Evolutionary conservation across 1,139 yeast species (phyloP).

Genomic region (Hansenula sp.): DNA sequence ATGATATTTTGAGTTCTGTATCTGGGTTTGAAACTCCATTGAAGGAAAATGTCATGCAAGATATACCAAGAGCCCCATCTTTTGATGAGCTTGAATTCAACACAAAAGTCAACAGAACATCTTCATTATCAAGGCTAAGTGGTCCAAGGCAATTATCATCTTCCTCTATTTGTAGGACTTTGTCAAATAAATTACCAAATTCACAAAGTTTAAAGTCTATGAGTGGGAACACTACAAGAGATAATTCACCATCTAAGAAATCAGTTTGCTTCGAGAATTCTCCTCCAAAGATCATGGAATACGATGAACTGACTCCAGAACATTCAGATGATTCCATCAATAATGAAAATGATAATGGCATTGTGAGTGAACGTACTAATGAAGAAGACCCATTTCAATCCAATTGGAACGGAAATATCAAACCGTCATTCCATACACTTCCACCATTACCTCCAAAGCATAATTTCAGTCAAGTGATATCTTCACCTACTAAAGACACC

Average conservation of each 20-base stretch:
- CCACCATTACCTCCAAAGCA: slow-evolving; percentile 25
- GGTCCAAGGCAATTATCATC: slow-evolving; percentile 24
- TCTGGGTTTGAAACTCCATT: neutral
- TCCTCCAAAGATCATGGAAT: slow-evolving; percentile 35
- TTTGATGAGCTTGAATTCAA: slow-evolving; percentile 24
- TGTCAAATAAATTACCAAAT: slow-evolving; percentile 14
- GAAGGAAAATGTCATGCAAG: slow-evolving; percentile 19
- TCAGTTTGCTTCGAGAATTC: slow-evolving; percentile 31
- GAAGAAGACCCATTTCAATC: slow-evolving; percentile 19
- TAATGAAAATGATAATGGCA: slow-evolving; percentile 15
- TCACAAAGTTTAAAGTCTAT: slow-evolving; percentile 12
- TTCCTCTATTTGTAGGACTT: slow-evolving; percentile 16
- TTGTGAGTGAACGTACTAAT: too few species aligned
- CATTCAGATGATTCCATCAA: slow-evolving; percentile 26
- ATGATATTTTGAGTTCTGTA: slow-evolving; percentile 1
- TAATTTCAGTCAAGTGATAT: slow-evolving; percentile 14
- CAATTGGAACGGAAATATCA: slow-evolving; percentile 24
- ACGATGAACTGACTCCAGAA: slow-evolving; percentile 37
- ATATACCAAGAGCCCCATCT: slow-evolving; percentile 24
- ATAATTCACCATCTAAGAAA: slow-evolving; percentile 29
- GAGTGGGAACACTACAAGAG: slow-evolving; percentile 13
- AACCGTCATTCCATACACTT: slow-evolving; percentile 16
- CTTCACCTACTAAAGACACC: slow-evolving; percentile 24
- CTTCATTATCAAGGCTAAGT: slow-evolving; percentile 20
- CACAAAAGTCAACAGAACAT: slow-evolving; percentile 21